Conservation (phyloP, 768 basidiomycete species). For the Xanthoconium stramineum region DNA sequence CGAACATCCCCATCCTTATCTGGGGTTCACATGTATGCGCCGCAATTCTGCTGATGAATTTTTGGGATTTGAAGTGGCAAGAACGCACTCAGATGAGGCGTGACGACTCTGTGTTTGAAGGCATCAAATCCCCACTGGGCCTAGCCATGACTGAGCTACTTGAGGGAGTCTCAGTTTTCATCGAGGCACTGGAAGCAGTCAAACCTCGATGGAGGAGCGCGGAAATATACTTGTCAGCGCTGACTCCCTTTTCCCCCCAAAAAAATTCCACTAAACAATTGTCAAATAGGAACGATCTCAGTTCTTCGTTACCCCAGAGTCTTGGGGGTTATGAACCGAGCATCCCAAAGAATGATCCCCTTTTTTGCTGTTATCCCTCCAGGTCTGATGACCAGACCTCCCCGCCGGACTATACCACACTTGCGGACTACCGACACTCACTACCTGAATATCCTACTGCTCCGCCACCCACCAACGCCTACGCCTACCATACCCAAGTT, state of each 20-base stretch:
- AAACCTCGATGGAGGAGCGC: slow-evolving; percentile 32
- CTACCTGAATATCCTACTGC: slow-evolving; percentile 13
- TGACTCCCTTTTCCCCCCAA: slow-evolving; percentile 5
- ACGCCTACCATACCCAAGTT: slow-evolving; percentile 9
- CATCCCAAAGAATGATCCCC: slow-evolving; percentile 8
- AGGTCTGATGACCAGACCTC: slow-evolving; percentile 8
- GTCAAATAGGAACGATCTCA: slow-evolving; percentile 23
- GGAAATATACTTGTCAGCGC: slow-evolving; percentile 37
- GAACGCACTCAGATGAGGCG: slow-evolving; percentile 34
- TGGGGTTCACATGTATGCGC: slow-evolving; percentile 49
- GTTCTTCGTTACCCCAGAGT: slow-evolving; percentile 27
- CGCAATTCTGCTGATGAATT: slow-evolving; percentile 48
- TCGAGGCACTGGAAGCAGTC: slow-evolving; percentile 26
- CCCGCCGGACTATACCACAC: slow-evolving; percentile 14
- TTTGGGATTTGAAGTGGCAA: slow-evolving; percentile 56
- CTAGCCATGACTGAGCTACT: slow-evolving; percentile 31
- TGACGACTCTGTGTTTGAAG: slow-evolving; percentile 16
- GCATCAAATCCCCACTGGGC: slow-evolving; percentile 30
- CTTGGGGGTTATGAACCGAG: slow-evolving; percentile 23
- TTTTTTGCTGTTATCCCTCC: slow-evolving; percentile 3
- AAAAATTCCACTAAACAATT: slow-evolving; percentile 35
- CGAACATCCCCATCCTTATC: slow-evolving; percentile 42
- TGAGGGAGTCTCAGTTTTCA: slow-evolving; percentile 27
- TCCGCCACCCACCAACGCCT: slow-evolving; percentile 7
- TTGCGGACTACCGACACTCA: slow-evolving; percentile 13